Evolutionary conservation across 805 yeast genomes (phyloP), one percentile per base, ranked within the genome.

Genomic region (Teunomyces barrocoloradensis): DNA sequence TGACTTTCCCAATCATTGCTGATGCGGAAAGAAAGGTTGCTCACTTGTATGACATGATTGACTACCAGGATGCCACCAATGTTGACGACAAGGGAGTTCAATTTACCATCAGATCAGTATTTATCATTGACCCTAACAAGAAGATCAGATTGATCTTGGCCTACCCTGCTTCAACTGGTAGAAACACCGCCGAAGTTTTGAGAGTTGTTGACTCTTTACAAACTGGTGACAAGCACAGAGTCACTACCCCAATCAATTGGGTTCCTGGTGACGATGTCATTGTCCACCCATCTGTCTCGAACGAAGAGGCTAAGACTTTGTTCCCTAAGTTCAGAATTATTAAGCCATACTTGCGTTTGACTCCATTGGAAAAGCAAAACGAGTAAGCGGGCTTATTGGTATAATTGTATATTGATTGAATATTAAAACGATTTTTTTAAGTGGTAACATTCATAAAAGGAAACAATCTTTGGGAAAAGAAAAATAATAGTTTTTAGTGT

Each of bases 191-290:
- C 49, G 97, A 90, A 77, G 92, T 90, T 32, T 77, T 91, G 69
- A 86, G 97, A 74, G 96, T 87, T 48, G 73, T 90, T 54, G 96
- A 89, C 66, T 87, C 96, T 46, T 75, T 90, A 67, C 96, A 89
- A 76, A 74, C 82, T 54, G 88, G 89, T 59, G 97, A 91, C 71
- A 77, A 80, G 64, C 75, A 81, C 71, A 88, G 92, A 62, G 80
- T 90, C 55, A 94, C 88, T 52, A 90, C 97, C 39, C 96, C 96
- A 51, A 87, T 88, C 64, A 82, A 91, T 80, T 90, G 97, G 97
- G 78, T 76, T 49, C 83, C 79, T 46, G 96, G 96, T 56, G 81
- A 88, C 60, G 97, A 90, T 65, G 97, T 91, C 48, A 90, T 90
- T 66, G 87, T 91, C 53, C 97, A 95, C 63, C 95, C 96, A 55